phyloP scores from a whole-genome alignment of 208 protist genomes.

The Kentomonas sorsogonicus region DNA sequence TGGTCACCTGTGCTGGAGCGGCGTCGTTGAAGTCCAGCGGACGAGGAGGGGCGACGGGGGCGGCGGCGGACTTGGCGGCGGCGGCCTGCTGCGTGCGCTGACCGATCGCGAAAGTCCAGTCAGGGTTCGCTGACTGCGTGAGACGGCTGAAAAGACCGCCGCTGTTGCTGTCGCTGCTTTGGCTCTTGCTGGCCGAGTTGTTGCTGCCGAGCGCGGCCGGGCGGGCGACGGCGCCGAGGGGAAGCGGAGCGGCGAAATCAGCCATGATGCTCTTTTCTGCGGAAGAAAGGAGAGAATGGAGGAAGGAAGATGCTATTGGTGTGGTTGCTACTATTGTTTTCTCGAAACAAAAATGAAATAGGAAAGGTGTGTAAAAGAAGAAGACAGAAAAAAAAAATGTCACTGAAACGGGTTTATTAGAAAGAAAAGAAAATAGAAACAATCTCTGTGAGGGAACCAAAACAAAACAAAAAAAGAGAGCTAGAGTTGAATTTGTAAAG shows the following conservation, averaged over 20 bases:
- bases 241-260: too few relatives aligned
- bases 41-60: slow-evolving; percentile 19
- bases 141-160: slow-evolving; percentile 1
- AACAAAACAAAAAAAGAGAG: slow-evolving; percentile 13
- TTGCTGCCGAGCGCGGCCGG: too few relatives aligned
- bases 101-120: background rate
- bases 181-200: too few relatives aligned
- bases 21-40: slow-evolving; percentile 3
- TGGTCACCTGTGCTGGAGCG: background rate
- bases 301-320: too few relatives aligned
- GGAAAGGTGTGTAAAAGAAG: background rate
- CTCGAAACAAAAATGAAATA: slow-evolving; percentile 6
- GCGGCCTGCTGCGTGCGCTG: background rate
- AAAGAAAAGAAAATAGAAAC: background rate
- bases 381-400: background rate
- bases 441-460: too few relatives aligned
- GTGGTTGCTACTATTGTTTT: too few relatives aligned
- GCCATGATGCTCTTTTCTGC: too few relatives aligned
- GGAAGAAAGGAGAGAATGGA: too few relatives aligned
- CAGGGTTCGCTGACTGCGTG: background rate
- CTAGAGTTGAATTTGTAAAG: background rate
- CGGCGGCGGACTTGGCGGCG: background rate
- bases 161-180: too few relatives aligned
- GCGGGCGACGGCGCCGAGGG: too few relatives aligned
- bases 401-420: background rate